These are phyloP conservation scores for Madurella mycetomatis DNA, from an alignment of 2,329 filamentous ascomycete species.

Conservation along the genomic window DNA sequence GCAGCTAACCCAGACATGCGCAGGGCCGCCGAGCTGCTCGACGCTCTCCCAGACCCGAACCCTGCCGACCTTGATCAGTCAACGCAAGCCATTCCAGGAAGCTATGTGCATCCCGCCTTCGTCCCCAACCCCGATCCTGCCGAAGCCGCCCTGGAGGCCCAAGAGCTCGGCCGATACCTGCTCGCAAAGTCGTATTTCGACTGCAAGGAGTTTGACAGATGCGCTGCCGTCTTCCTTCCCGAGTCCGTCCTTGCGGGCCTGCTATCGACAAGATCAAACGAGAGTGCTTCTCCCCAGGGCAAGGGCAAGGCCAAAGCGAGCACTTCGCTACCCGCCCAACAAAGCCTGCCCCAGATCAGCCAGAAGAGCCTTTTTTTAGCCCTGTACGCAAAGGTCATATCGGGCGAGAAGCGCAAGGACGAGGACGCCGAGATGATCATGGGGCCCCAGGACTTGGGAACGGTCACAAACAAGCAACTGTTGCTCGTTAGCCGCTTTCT, in stretches of 20 bases:
- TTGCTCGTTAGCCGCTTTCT: slow-evolving; percentile 69
- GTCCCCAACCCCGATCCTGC: slow-evolving; percentile 60
- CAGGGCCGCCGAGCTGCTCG: slow-evolving; percentile 92
- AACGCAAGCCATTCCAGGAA: slow-evolving; percentile 26
- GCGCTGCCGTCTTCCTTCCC: slow-evolving; percentile 83
- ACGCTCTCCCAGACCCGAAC: slow-evolving; percentile 63
- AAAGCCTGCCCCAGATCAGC: slow-evolving; percentile 58
- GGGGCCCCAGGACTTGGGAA: slow-evolving; percentile 83
- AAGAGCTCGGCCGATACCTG: slow-evolving; percentile 77
- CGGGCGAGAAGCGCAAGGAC: slow-evolving; percentile 92
- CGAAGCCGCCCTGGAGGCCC: slow-evolving; percentile 71
- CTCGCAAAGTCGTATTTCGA: slow-evolving; percentile 94
- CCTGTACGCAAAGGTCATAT: slow-evolving; percentile 86
- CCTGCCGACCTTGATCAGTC: slow-evolving; percentile 51
- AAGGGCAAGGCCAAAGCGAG: slow-evolving; percentile 58
- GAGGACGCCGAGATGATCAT: slow-evolving; percentile 97
- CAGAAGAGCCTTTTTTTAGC: slow-evolving; percentile 91
- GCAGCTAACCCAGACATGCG: slow-evolving; percentile 15
- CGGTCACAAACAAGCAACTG: slow-evolving; percentile 80
- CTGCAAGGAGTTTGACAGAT: slow-evolving; percentile 90
- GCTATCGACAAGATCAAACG: slow-evolving; percentile 43
- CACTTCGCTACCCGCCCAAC: slow-evolving; percentile 20
- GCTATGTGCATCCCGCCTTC: slow-evolving; percentile 45
- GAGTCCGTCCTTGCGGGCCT: slow-evolving; percentile 69
- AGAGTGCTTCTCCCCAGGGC: slow-evolving; percentile 27